These are phyloP conservation scores for Debaryomycetaceae sp. DNA, from an alignment of 1,139 yeast genomes.

Conservation along the genomic window DNA sequence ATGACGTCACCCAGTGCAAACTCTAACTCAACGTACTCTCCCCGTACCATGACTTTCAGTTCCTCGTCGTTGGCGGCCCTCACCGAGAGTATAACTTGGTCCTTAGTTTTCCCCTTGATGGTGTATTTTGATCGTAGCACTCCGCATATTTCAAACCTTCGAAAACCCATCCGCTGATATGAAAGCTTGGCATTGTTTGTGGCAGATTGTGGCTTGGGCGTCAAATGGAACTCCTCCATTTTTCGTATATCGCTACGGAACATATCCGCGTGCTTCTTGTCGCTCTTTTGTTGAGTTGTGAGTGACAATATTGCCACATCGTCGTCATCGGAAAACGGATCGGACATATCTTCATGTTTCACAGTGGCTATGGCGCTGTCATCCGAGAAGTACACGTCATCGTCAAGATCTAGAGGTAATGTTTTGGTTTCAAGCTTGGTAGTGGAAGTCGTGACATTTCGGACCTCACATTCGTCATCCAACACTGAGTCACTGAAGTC, in stretches of 20 bases:
- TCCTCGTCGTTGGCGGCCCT: constrained; percentile 24
- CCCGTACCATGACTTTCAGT: constrained; percentile 41
- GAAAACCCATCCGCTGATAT: constrained; percentile 41
- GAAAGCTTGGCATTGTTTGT: constrained; percentile 39
- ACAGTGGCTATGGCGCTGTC: constrained; percentile 8
- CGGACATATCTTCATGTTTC: constrained; percentile 11
- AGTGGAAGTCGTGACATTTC: no score
- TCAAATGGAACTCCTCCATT: constrained; percentile 1
- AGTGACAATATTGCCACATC: constrained; percentile 11
- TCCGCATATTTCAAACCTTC: constrained; percentile 44
- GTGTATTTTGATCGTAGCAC: constrained; percentile 32
- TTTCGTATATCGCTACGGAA: constrained; percentile 26
- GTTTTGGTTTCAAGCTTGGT: no score
- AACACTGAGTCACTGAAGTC: constrained; percentile 14
- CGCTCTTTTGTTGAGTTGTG: constrained; percentile 13
- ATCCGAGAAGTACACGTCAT: not conserved
- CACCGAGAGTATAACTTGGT: constrained; percentile 51
- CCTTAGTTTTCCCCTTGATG: constrained; percentile 21
- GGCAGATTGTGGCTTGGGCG: constrained; percentile 9
- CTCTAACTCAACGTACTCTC: constrained; percentile 46
- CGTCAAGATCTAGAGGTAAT: not conserved
- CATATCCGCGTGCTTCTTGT: constrained; percentile 20
- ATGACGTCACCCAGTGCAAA: constrained; percentile 49
- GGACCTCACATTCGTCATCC: no score
- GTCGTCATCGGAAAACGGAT: constrained; percentile 30